Evolutionary conservation across 2,329 filamentous ascomycete species (phyloP).

Genomic region (Phialophora chinensis): DNA sequence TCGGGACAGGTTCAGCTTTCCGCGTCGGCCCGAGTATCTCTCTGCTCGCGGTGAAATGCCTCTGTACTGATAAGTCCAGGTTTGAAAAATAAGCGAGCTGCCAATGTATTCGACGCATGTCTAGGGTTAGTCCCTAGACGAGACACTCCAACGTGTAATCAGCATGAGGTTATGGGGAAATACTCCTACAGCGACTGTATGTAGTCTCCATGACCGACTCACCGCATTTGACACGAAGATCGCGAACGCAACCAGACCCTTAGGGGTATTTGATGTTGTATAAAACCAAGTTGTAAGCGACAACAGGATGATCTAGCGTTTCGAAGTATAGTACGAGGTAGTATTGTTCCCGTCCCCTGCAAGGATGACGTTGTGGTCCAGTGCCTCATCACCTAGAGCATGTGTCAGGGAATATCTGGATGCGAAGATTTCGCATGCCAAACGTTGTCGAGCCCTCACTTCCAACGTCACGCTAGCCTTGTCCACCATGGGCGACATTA

Average conservation of each 20-base stretch:
- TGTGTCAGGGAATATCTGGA: neutral
- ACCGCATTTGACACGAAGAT: neutral
- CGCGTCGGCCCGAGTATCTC: neutral
- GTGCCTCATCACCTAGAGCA: neutral
- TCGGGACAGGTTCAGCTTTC: neutral
- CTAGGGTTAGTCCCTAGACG: too few relatives aligned
- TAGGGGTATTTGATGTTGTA: neutral
- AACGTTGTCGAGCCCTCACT: neutral
- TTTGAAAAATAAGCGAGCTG: neutral
- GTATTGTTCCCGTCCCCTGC: neutral
- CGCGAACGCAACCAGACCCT: neutral
- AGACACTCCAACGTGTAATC: neutral
- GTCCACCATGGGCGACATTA: too few relatives aligned
- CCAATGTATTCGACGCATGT: neutral
- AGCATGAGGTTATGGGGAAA: neutral
- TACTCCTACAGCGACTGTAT: neutral
- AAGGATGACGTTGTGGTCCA: neutral
- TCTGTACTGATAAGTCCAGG: neutral
- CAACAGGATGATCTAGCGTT: neutral
- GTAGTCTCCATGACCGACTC: too few relatives aligned
- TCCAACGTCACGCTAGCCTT: neutral
- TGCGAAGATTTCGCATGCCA: neutral
- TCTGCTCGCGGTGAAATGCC: neutral
- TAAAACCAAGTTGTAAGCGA: neutral
- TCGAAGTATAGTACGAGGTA: too few relatives aligned